Base-by-base conservation (phyloP, 352 stramenopile genomes). In the Phytophthora pisi region DNA sequence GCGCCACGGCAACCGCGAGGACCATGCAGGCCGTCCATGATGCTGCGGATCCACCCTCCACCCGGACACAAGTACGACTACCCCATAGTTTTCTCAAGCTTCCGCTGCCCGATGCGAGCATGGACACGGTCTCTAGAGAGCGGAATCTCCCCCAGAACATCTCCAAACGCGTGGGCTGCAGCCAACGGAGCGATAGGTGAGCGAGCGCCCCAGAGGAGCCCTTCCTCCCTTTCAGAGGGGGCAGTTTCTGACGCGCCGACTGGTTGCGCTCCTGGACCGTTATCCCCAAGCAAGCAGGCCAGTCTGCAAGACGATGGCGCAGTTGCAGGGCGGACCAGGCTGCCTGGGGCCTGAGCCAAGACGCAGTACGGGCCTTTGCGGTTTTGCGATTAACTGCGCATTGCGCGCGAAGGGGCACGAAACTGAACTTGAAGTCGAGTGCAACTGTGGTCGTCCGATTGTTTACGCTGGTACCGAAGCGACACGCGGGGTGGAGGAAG, bases 371-470 rank as follows among this genome's bases (percentile, higher is more conserved):
- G 40, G 16, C 2, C 16, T 42, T 42, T 42, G 43, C 43, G 7
- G n/a, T 64, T 46, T 16, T 47, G 20, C 53, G 11, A 69, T 60
- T 61, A 61, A 53, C 47, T 52, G 46, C 46, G 46, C 46, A 51
- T 68, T 68, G 66, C 52, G 46, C 57, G 30, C 43, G 57, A 78
- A 78, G 54, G 51, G 66, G 38, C 67, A 75, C 51, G 47, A 66
- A 73, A 75, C 71, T 73, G 71, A 75, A 78, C 66, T 73, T 75
- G 71, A 75, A 72, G 66, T 57, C 38, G 11, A 31, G 40, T 64
- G 34, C 57, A 50, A 74, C 64, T 64, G 57, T 52, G 24, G 46
- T 66, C 65, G 66, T 77, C 62, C 56, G 64, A 64, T 77, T 34
- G 58, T 77, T 52, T 52, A 52, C 46, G 46, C 46, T 52, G 10